Evolutionary conservation across 495 filamentous ascomycete species (phyloP).

Genomic region (Daldinia bambusicola): DNA sequence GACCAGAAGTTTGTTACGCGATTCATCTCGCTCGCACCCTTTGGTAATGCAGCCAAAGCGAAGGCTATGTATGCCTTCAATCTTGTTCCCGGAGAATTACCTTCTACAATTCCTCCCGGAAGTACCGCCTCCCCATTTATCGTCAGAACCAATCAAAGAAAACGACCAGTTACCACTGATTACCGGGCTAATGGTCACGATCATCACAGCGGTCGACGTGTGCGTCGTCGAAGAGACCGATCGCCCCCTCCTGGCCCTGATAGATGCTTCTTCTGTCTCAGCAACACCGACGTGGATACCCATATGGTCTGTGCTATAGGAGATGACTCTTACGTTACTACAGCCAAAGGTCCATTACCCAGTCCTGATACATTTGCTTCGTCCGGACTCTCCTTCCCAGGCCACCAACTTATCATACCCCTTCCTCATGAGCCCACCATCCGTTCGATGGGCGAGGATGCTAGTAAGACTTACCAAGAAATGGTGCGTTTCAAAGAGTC

Average conservation of each 20-base stretch:
- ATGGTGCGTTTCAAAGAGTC: slow-evolving; percentile 81
- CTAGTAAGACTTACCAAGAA: slow-evolving; percentile 74
- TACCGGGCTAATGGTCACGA: slow-evolving; percentile 59
- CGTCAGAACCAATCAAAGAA: slow-evolving; percentile 56
- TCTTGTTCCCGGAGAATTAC: slow-evolving; percentile 68
- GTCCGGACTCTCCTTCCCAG: slow-evolving; percentile 73
- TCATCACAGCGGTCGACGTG: slow-evolving; percentile 66
- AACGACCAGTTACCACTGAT: slow-evolving; percentile 70
- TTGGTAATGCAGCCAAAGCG: slow-evolving; percentile 74
- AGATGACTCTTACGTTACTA: slow-evolving; percentile 85
- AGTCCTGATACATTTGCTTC: slow-evolving; percentile 70
- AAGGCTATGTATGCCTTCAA: slow-evolving; percentile 94
- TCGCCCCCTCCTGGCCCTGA: slow-evolving; percentile 74
- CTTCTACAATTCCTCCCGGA: slow-evolving; percentile 68
- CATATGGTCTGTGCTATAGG: slow-evolving; percentile 92
- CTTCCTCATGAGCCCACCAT: slow-evolving; percentile 69
- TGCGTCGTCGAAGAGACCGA: slow-evolving; percentile 56
- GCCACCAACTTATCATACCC: slow-evolving; percentile 92
- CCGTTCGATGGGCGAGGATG: slow-evolving; percentile 67
- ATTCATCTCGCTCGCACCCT: slow-evolving; percentile 86
- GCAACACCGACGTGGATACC: slow-evolving; percentile 79
- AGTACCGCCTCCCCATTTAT: slow-evolving; percentile 76
- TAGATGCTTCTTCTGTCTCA: slow-evolving; percentile 93
- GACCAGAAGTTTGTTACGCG: slow-evolving; percentile 74
- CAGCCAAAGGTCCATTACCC: slow-evolving; percentile 88